Evolutionary conservation across 495 filamentous ascomycete genomes (phyloP).

Genomic region (Cudoniella acicularis): DNA sequence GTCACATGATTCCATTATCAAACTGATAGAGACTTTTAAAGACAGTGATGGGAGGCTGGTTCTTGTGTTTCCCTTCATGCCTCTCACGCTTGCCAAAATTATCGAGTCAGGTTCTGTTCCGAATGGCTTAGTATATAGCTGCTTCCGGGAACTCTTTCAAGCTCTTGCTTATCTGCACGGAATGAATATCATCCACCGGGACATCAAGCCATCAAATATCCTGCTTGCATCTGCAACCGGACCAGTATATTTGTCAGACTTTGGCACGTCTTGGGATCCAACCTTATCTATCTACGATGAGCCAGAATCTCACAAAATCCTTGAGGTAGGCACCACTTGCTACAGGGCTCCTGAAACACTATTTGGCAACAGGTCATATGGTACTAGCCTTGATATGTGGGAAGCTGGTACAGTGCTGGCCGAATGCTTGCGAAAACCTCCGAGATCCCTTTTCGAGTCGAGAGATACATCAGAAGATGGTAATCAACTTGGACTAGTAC

Average conservation of each 20-base stretch:
- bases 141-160: conserved; percentile 64
- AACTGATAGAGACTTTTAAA: conserved; percentile 64
- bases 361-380: conserved; percentile 78
- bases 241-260: conserved; percentile 78
- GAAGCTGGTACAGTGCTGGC: conserved; percentile 81
- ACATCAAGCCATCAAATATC: conserved; percentile 90
- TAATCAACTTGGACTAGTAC: conserved; percentile 85
- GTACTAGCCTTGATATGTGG: conserved; percentile 77
- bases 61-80: conserved; percentile 81
- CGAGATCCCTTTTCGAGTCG: conserved; percentile 67
- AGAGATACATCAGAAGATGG: conserved; percentile 70
- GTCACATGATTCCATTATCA: conserved; percentile 50
- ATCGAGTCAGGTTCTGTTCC: conserved; percentile 48
- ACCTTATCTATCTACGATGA: conserved; percentile 55
- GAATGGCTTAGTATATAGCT: conserved; percentile 35
- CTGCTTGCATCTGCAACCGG: conserved; percentile 65
- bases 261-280: conserved; percentile 84
- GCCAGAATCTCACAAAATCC: conserved; percentile 65
- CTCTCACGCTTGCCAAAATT: conserved; percentile 62
- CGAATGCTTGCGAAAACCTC: conserved; percentile 53
- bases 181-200: conserved; percentile 80
- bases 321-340: conserved; percentile 87
- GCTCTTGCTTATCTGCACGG: conserved; percentile 71
- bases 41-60: conserved; percentile 68
- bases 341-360: conserved; percentile 90